phyloP scores from a whole-genome alignment of 257 asterid species.

The Primulina tabacum region DNA sequence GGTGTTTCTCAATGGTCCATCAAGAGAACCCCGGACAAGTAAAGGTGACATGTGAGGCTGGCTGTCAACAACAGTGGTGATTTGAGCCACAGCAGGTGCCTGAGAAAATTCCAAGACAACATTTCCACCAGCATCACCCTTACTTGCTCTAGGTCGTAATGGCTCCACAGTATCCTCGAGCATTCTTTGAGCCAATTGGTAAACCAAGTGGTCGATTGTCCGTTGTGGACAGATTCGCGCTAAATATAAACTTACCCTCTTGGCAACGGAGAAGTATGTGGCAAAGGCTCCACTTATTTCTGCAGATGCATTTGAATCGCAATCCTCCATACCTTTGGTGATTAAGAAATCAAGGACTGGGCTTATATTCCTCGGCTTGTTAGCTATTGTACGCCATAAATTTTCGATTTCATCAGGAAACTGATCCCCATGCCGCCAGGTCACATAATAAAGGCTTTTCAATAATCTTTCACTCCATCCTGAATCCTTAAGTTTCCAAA shows the following conservation, averaged over 20 bases:
- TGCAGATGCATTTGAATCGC: slow-evolving; percentile 97
- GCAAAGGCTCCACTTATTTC: slow-evolving; percentile 99
- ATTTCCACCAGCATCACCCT: slow-evolving; percentile 67
- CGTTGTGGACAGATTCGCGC: slow-evolving; percentile 99
- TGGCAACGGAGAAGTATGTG: slow-evolving; percentile 96
- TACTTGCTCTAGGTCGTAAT: slow-evolving; percentile 57
- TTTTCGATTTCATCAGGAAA: slow-evolving; percentile 99
- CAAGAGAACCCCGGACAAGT: slow-evolving; percentile 94
- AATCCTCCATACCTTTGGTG: slow-evolving; percentile 97
- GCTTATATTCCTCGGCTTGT: slow-evolving; percentile 93
- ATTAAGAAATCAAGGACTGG: slow-evolving; percentile 95
- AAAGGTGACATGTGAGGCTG: slow-evolving; percentile 99
- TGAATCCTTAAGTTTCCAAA: slow-evolving; percentile 96
- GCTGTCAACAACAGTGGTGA: slow-evolving; percentile 68
- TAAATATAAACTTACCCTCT: slow-evolving; percentile 87
- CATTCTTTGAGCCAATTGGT: slow-evolving; percentile 98
- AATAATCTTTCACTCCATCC: slow-evolving; percentile 97
- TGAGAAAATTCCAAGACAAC: slow-evolving; percentile 88
- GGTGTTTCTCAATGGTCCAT: slow-evolving; percentile 90
- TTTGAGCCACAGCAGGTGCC: slow-evolving; percentile 79
- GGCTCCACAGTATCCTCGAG: slow-evolving; percentile 93
- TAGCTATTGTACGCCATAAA: slow-evolving; percentile 98
- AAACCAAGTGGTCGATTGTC: slow-evolving; percentile 97
- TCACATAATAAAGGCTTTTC: slow-evolving; percentile 92
- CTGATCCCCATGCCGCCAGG: slow-evolving; percentile 99